These are phyloP conservation scores for Naganishia friedmannii DNA, from an alignment of 768 basidiomycete species.

Conservation along the genomic window DNA sequence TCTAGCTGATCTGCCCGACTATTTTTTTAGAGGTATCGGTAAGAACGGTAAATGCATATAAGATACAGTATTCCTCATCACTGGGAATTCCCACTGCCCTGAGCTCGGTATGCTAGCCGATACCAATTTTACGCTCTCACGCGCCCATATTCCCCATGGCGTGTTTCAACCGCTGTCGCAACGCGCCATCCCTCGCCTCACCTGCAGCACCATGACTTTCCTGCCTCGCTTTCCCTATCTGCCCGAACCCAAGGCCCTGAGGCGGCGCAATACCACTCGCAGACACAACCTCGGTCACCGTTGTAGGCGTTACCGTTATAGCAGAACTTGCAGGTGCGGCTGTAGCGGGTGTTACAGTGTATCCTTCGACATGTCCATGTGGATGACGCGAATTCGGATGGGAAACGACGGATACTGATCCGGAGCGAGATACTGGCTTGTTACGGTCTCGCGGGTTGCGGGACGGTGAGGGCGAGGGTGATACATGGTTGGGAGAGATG, in stretches of 20 bases:
- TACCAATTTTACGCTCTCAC: slow-evolving; percentile 7
- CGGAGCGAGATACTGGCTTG: background rate
- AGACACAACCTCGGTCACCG: slow-evolving; percentile 3
- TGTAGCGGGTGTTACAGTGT: slow-evolving; percentile 5
- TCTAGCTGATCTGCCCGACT: too few species aligned
- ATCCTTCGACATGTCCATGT: slow-evolving; percentile 11
- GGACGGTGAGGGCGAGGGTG: slow-evolving; percentile 11
- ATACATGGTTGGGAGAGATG: background rate
- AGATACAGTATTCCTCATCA: background rate
- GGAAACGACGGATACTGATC: background rate
- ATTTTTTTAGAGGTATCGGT: too few species aligned
- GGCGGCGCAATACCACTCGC: background rate
- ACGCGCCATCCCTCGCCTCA: slow-evolving; percentile 39
- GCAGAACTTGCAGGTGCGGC: slow-evolving; percentile 16
- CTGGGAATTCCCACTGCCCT: background rate
- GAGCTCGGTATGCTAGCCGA: background rate
- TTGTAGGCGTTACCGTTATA: slow-evolving; percentile 18
- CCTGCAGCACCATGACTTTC: slow-evolving; percentile 4
- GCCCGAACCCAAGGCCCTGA: background rate
- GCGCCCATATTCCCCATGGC: slow-evolving; percentile 49
- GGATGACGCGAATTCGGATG: background rate
- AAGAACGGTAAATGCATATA: background rate
- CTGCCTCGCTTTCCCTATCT: slow-evolving; percentile 5
- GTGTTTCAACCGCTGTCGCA: slow-evolving; percentile 47
- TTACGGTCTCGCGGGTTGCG: background rate